Evolutionary conservation across 768 basidiomycete genomes (phyloP), one percentile per base, ranked within the genome.

Genomic region (Tylopilus sp.): DNA sequence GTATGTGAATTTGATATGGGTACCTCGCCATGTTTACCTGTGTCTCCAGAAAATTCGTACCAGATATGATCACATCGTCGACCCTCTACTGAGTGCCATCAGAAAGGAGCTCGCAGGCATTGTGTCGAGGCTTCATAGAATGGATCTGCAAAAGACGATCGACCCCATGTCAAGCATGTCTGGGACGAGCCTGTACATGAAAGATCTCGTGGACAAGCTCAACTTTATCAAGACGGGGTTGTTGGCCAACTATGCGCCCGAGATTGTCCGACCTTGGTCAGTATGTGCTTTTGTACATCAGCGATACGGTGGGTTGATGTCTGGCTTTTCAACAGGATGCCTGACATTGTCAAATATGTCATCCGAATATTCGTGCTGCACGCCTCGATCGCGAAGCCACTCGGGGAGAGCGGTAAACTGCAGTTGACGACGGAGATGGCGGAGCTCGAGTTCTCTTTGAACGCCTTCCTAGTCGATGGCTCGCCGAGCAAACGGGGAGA

Each of bases 351-450:
- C 47, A 83, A 85, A 57, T 87, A 87, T 65, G 81, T 88, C 31
- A 86, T 98, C 42, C 80, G 81, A 56, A 88, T 83, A 3, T 99
- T 98, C 69, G 83, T 99, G 10, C 69, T 98, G 33, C 95, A 99
- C 61, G 86, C 89, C n/a, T 95, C 92, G 22, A 92, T 98, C 50
- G 90, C 86, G 9, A 83, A 85, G 59, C 95, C 95, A 0, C 76
- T 98, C 5, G 88, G 93, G 6, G 97, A 99, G 73, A 80, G 81
- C 51, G 94, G 95, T 13, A 98, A 97, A 66, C 79, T 99, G 22
- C 94, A 95, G 70, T 76, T 98, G 56, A 91, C 93, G 51, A 89
- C 85, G 42, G 95, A 99, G 68, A 95, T 98, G 93, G 89, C 95
- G 0, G 90, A 93, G 66, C 78, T 98, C 53, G 97, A 99, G 72